Conservation (phyloP, 2,329 filamentous ascomycete species). For the Juglanconis juglandina region DNA sequence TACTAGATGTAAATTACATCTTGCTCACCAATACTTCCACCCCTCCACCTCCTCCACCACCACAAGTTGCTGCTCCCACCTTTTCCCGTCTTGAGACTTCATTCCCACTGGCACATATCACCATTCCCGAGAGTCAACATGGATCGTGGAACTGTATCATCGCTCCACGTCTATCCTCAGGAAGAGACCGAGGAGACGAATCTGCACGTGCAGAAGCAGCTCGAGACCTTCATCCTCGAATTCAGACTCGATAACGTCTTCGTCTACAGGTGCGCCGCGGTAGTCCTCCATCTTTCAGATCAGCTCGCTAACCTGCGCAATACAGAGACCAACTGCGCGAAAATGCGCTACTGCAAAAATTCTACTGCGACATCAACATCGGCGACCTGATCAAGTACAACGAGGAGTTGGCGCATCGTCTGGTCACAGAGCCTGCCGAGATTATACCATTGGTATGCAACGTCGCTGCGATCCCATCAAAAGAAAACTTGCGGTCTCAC, state of each 20-base stretch:
- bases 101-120: not conserved
- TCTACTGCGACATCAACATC: conserved; percentile 94
- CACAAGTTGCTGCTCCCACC: not conserved
- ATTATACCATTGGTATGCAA: conserved; percentile 81
- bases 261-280: conserved; percentile 73
- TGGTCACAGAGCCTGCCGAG: conserved; percentile 86
- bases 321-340: conserved; percentile 87
- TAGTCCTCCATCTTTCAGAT: conserved; percentile 14
- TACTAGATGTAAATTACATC: not conserved
- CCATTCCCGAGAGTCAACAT: conserved; percentile 42
- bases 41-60: not conserved
- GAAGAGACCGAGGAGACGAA: conserved; percentile 66
- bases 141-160: conserved; percentile 86
- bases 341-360: conserved; percentile 90
- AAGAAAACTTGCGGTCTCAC: not conserved
- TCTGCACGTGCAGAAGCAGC: conserved; percentile 69
- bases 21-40: not conserved
- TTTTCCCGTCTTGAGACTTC: not conserved
- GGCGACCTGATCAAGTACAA: conserved; percentile 94
- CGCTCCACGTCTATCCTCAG: conserved; percentile 73
- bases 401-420: conserved; percentile 85
- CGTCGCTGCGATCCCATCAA: not conserved
- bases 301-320: not conserved
- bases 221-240: conserved; percentile 88
- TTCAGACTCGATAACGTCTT: conserved; percentile 94